These are phyloP conservation scores for Solanum piurae DNA, from an alignment of 257 asterid genomes.

Conservation along the genomic window DNA sequence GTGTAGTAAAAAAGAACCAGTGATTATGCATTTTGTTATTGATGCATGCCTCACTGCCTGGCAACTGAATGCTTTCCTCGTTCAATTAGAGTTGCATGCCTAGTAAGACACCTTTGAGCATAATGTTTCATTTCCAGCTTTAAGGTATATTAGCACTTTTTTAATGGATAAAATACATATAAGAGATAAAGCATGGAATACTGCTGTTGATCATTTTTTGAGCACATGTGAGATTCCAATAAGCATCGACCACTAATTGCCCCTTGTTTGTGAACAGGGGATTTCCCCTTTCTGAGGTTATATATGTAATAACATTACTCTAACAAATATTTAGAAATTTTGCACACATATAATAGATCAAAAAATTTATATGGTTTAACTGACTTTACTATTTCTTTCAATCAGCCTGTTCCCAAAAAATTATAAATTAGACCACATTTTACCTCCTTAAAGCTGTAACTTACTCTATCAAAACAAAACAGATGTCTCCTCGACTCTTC, in stretches of 20 bases:
- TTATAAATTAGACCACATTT: background rate
- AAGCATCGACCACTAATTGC: background rate
- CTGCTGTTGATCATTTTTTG: background rate
- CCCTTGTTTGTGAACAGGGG: background rate
- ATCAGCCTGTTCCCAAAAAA: background rate
- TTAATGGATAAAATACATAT: background rate
- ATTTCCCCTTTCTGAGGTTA: background rate
- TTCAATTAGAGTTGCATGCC: background rate
- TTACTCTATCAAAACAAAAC: background rate
- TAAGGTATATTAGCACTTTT: background rate
- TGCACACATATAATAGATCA: background rate
- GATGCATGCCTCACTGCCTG: background rate
- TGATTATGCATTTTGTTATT: background rate
- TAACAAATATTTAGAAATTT: background rate
- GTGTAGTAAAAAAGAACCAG: background rate
- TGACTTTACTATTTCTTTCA: background rate
- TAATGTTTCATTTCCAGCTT: background rate
- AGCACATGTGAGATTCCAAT: background rate
- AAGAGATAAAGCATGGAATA: background rate
- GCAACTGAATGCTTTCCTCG: background rate
- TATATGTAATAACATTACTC: background rate
- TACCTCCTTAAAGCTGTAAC: background rate
- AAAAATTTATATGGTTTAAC: background rate
- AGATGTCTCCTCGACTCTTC: background rate
- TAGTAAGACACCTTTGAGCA: background rate